These are phyloP conservation scores for Barnettozyma salicaria DNA, from an alignment of 805 yeast species.

Conservation along the genomic window DNA sequence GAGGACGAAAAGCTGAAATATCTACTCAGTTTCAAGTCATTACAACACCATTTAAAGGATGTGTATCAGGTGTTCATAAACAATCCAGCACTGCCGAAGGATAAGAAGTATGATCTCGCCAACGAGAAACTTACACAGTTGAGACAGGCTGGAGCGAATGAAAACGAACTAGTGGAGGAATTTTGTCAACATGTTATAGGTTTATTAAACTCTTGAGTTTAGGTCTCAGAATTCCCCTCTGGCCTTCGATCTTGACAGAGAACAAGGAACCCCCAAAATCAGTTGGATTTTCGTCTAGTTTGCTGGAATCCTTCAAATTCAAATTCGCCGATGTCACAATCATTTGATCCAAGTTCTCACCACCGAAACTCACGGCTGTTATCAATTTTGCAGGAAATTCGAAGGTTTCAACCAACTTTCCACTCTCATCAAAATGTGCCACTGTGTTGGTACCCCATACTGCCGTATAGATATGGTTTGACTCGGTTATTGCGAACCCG, in stretches of 20 bases:
- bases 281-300: conserved; percentile 29
- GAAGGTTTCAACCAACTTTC: conserved; percentile 45
- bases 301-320: conserved; percentile 36
- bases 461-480: conserved; percentile 54
- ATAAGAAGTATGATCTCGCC: conserved; percentile 54
- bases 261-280: conserved; percentile 61
- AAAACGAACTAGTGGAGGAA: conserved; percentile 65
- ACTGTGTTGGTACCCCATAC: conserved; percentile 58
- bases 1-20: conserved; percentile 39
- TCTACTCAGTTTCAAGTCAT: conserved; percentile 44
- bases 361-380: conserved; percentile 54
- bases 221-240: conserved; percentile 30
- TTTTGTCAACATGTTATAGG: conserved; percentile 36
- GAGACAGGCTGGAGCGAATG: conserved; percentile 58
- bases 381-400: conserved; percentile 53
- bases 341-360: conserved; percentile 41
- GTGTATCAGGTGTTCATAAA: conserved; percentile 44
- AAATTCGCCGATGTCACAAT: conserved; percentile 64
- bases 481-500: conserved; percentile 58
- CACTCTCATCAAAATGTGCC: conserved; percentile 43
- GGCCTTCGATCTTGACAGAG: conserved; percentile 35
- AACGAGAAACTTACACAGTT: conserved; percentile 54
- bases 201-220: conserved; percentile 15
- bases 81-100: conserved; percentile 44
- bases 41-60: conserved; percentile 49